Base-by-base conservation (phyloP, 345 rosid species). In the Microcos paniculata region DNA sequence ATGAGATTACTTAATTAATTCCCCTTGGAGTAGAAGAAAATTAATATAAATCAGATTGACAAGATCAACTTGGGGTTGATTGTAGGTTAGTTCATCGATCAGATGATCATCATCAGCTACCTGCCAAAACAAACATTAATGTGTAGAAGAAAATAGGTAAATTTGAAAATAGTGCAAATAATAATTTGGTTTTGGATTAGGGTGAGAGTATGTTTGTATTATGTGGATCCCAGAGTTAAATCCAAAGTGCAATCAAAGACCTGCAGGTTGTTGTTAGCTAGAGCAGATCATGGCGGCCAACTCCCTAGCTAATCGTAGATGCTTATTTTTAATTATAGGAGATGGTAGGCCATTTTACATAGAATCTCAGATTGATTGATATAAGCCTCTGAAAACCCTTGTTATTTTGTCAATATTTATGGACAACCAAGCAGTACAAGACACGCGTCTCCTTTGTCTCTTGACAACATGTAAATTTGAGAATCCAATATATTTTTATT, bases 351-450 rank as follows among this genome's bases (percentile, higher is more conserved):
- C 84, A 57, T 33, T 3, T 46, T 23, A 40, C 63, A 12, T 9
- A 65, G 79, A 79, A 76, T 84, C 82, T 74, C 53, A 70, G 75
- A 76, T 73, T 69, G 80, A 76, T 21, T 13, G 26, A 52, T 26
- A 21, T 42, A n/a, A 0, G 4, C 21, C 53, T 56, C 42, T 28
- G 72, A 68, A 48, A 28, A 49, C 42, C 58, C 30, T 4, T 49
- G 57, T 43, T 62, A 43, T 18, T 51, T 48, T 45, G 71, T 80
- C 76, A 24, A 33, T 15, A 65, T 71, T 58, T 33, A 69, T 66
- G 9, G 26, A 68, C 61, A 61, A 16, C 77, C 76, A 63, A 70
- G 51, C 79, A 53, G 45, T 40, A 35, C 67, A 63, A 2, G 48
- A 73, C 75, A 76, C 72, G 74, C 59, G 71, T 78, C 55, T 53